Percentiles rank a stretch among this genome's conserved stretches.
Evolutionary conservation across 2,329 filamentous ascomycete genomes (phyloP).

Genomic region (Dactylellina haptotyla): DNA sequence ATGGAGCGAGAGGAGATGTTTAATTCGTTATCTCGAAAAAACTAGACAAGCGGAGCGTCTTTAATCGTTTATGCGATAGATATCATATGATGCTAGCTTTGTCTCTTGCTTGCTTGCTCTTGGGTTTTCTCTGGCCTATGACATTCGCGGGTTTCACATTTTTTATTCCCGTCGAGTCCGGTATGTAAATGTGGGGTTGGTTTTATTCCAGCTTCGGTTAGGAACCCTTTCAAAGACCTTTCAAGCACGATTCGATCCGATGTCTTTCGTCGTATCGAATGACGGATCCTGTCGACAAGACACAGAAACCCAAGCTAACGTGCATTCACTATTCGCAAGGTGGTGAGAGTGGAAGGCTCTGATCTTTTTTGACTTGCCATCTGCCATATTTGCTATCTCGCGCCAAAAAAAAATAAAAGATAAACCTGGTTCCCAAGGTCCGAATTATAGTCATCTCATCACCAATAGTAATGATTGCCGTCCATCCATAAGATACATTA

Average conservation of each 20-base stretch:
- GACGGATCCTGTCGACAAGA: not conserved
- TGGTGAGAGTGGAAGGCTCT: constrained; percentile 6
- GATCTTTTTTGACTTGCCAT: too few relatives aligned
- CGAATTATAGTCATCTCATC: constrained; percentile 2
- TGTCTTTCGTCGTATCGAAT: not conserved
- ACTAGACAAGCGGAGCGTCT: constrained; percentile 5
- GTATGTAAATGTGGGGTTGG: constrained; percentile 11
- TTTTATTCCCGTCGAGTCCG: not conserved
- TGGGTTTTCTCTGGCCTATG: too few relatives aligned
- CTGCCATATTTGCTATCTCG: too few relatives aligned
- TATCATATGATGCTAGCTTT: constrained; percentile 11
- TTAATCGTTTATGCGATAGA: constrained; percentile 11
- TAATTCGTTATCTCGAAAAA: constrained; percentile 12
- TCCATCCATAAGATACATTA: constrained; percentile 38
- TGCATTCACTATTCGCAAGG: constrained; percentile 1
- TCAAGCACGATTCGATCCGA: constrained; percentile 14
- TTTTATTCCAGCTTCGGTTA: constrained; percentile 1
- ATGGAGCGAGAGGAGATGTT: not conserved
- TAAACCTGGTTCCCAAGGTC: not conserved
- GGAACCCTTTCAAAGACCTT: not conserved
- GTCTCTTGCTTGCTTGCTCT: too few relatives aligned
- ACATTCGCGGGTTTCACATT: not conserved
- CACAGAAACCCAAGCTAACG: not conserved
- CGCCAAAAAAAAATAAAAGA: too few relatives aligned
- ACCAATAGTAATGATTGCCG: constrained; percentile 43